Evolutionary conservation across 2,329 filamentous ascomycete genomes (phyloP).

Genomic region (Fusarium oligoseptatum): DNA sequence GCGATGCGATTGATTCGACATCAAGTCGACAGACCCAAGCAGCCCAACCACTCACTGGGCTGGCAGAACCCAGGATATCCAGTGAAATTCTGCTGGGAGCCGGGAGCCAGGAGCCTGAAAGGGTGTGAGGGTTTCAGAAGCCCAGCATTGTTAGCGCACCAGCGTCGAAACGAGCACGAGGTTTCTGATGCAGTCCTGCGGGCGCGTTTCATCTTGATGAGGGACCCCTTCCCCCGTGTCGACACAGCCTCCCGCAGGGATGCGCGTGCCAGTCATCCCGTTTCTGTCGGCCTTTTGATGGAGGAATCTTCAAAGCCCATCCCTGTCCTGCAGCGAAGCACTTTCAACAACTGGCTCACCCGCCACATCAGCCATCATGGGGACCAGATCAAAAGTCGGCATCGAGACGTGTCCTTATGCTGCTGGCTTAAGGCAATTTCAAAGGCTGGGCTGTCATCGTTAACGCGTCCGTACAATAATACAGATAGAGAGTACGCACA

Average conservation of each 20-base stretch:
- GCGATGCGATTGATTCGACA: slow-evolving; percentile 36
- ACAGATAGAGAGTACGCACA: slow-evolving; percentile 1
- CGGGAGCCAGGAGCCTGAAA: slow-evolving; percentile 20
- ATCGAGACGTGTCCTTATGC: slow-evolving; percentile 14
- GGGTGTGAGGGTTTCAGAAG: slow-evolving; percentile 40
- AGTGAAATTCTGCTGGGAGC: slow-evolving; percentile 8
- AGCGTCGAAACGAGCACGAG: slow-evolving; percentile 50
- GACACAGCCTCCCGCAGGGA: slow-evolving; percentile 45
- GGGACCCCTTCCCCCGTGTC: slow-evolving; percentile 38
- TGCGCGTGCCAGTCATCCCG: slow-evolving; percentile 36
- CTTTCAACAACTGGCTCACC: slow-evolving; percentile 29
- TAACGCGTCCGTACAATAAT: not conserved
- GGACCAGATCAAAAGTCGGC: slow-evolving; percentile 11
- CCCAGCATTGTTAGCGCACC: slow-evolving; percentile 52
- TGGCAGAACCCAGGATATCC: slow-evolving; percentile 13
- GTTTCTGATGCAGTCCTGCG: slow-evolving; percentile 60
- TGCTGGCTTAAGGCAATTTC: slow-evolving; percentile 14
- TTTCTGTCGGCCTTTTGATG: slow-evolving; percentile 19
- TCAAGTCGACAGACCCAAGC: slow-evolving; percentile 24
- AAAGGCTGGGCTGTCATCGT: slow-evolving; percentile 7
- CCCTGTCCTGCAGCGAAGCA: slow-evolving; percentile 33
- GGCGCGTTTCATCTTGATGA: slow-evolving; percentile 63
- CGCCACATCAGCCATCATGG: slow-evolving; percentile 21
- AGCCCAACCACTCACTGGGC: slow-evolving; percentile 20
- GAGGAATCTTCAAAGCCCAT: slow-evolving; percentile 16